Conservation (phyloP, 352 stramenopile species). For the Phytophthora pisi region DNA sequence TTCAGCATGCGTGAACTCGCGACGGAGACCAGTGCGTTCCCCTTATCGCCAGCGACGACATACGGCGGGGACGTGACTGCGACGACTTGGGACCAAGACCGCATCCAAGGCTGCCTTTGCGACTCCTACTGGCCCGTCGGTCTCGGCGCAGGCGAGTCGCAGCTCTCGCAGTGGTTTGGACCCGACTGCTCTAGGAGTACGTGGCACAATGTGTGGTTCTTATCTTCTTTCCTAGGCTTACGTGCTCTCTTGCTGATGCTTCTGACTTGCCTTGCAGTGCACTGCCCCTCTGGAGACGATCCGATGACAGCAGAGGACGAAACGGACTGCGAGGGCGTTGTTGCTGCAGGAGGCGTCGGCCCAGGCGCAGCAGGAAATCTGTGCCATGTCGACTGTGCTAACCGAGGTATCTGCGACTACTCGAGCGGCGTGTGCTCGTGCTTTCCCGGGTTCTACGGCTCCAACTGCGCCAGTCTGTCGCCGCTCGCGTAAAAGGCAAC, state of each 20-base stretch:
- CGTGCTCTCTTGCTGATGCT: neutral
- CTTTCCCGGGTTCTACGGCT: slow-evolving; percentile 81
- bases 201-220: neutral
- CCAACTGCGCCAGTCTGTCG: slow-evolving; percentile 75
- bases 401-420: slow-evolving; percentile 81
- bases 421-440: slow-evolving; percentile 66
- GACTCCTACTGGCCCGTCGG: slow-evolving; percentile 81
- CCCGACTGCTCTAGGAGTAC: slow-evolving; percentile 82
- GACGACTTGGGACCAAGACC: slow-evolving; percentile 79
- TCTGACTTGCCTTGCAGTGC: slow-evolving; percentile 38
- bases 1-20: slow-evolving; percentile 73
- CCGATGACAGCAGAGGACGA: slow-evolving; percentile 82
- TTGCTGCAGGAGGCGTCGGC: slow-evolving; percentile 45
- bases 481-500: slow-evolving; percentile 36
- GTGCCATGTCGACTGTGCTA: slow-evolving; percentile 81
- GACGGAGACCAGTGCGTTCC: slow-evolving; percentile 48
- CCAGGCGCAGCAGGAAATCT: slow-evolving; percentile 52
- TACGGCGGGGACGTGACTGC: slow-evolving; percentile 63
- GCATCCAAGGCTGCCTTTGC: slow-evolving; percentile 79
- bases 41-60: slow-evolving; percentile 56
- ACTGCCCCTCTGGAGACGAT: slow-evolving; percentile 89
- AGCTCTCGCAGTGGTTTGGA: slow-evolving; percentile 90
- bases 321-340: slow-evolving; percentile 77
- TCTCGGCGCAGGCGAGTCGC: slow-evolving; percentile 70
- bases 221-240: neutral